These are phyloP conservation scores for Aleurites moluccanus DNA, from an alignment of 441 rosid species.

Conservation along the genomic window DNA sequence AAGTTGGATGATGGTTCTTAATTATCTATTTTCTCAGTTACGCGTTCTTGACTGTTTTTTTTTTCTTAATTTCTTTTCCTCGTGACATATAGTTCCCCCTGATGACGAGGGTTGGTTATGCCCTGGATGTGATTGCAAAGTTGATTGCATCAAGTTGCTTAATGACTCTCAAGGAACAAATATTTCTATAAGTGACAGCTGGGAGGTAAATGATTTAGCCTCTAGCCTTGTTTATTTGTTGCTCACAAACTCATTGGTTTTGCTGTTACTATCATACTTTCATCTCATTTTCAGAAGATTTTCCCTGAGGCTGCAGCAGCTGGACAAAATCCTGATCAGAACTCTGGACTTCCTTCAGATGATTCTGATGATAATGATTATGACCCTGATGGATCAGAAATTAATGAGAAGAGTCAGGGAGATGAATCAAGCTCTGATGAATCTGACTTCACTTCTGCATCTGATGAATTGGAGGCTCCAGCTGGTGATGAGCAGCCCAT, in stretches of 20 bases:
- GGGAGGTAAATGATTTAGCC: slow-evolving; percentile 65
- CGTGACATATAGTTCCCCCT: slow-evolving; percentile 72
- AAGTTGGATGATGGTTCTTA: slow-evolving; percentile 15
- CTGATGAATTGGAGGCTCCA: slow-evolving; percentile 51
- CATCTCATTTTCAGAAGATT: slow-evolving; percentile 57
- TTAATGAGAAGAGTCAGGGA: slow-evolving; percentile 41
- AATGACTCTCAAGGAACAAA: slow-evolving; percentile 76
- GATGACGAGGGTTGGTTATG: slow-evolving; percentile 97
- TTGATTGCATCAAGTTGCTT: slow-evolving; percentile 67
- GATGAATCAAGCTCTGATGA: slow-evolving; percentile 63
- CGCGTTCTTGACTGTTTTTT: slow-evolving; percentile 19
- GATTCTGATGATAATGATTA: slow-evolving; percentile 88
- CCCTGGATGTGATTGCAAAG: slow-evolving; percentile 94
- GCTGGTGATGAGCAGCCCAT: slow-evolving; percentile 34
- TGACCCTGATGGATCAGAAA: slow-evolving; percentile 53
- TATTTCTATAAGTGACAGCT: slow-evolving; percentile 57
- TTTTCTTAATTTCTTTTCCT: slow-evolving; percentile 12
- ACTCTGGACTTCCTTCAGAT: slow-evolving; percentile 79
- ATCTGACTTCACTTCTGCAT: slow-evolving; percentile 59
- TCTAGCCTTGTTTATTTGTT: slow-evolving; percentile 11
- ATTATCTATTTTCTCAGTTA: slow-evolving; percentile 3
- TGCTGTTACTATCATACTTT: slow-evolving; percentile 21
- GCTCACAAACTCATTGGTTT: slow-evolving; percentile 10
- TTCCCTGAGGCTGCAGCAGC: slow-evolving; percentile 79
- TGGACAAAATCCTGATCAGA: slow-evolving; percentile 51